A percentile compares a stretch with the other conserved stretches of the same genome.
These are phyloP conservation scores for Neurospora discreta DNA, from an alignment of 495 filamentous ascomycete genomes.

Conservation along the genomic window DNA sequence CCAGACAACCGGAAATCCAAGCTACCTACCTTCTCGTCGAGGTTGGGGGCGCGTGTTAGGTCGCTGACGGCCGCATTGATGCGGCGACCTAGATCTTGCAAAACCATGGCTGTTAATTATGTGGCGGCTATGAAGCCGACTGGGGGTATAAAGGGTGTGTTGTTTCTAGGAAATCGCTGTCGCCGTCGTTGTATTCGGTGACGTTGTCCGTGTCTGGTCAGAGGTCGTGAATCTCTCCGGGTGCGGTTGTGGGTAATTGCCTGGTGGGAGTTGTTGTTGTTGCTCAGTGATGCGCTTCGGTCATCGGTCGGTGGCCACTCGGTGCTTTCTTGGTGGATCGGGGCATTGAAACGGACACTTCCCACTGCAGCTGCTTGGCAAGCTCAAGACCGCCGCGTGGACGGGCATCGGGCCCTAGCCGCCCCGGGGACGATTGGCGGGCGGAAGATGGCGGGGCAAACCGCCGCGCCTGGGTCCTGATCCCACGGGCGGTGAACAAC, in stretches of 20 bases:
- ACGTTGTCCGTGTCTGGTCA: not conserved
- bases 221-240: not conserved
- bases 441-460: not conserved
- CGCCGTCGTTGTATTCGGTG: not conserved
- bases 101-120: slow-evolving; percentile 59
- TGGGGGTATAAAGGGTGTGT: not conserved
- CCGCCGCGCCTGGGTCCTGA: not conserved
- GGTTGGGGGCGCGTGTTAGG: slow-evolving; percentile 77
- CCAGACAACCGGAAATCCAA: not conserved
- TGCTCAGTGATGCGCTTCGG: not conserved
- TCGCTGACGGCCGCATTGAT: slow-evolving; percentile 95
- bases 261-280: not conserved
- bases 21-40: slow-evolving; percentile 89
- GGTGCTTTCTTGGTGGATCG: not conserved
- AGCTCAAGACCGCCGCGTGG: not conserved
- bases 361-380: not conserved
- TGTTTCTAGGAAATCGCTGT: not conserved
- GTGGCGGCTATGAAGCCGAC: not conserved
- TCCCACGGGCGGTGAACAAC: not conserved
- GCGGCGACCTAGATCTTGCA: slow-evolving; percentile 96
- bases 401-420: not conserved
- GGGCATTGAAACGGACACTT: not conserved
- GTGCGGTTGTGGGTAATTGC: not conserved
- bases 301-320: not conserved
- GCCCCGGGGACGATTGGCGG: not conserved